Conservation (phyloP, 2,329 filamentous ascomycete genomes). For the Fusarium nisikadoi region DNA sequence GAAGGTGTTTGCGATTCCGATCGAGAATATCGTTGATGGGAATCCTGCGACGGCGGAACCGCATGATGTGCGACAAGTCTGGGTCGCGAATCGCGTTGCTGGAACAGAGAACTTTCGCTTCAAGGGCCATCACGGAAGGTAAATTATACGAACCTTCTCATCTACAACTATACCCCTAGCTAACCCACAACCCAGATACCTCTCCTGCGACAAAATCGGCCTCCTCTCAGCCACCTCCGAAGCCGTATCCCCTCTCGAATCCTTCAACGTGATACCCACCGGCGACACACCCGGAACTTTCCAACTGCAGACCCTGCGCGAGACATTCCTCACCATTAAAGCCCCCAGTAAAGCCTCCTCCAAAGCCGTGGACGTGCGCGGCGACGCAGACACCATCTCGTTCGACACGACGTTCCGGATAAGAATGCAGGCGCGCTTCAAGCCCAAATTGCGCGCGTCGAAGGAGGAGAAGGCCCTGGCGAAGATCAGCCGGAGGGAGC, state of each 20-base stretch:
- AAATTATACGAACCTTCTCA: constrained; percentile 47
- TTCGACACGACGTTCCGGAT: constrained; percentile 81
- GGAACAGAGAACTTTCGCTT: constrained; percentile 86
- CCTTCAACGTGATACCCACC: constrained; percentile 74
- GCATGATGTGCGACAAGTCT: constrained; percentile 95
- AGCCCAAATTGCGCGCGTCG: constrained; percentile 79
- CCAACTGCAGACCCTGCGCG: constrained; percentile 76
- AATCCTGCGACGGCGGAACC: constrained; percentile 89
- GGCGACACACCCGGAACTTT: constrained; percentile 77
- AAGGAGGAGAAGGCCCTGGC: constrained; percentile 87
- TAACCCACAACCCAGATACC: constrained; percentile 68
- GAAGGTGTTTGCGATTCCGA: constrained; percentile 80
- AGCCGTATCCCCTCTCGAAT: constrained; percentile 85
- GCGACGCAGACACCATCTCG: constrained; percentile 74
- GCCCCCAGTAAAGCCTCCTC: constrained; percentile 61
- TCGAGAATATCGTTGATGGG: constrained; percentile 90
- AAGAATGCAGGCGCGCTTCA: constrained; percentile 95
- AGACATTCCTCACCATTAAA: constrained; percentile 74
- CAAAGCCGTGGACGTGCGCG: constrained; percentile 74
- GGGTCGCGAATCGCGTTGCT: constrained; percentile 85
- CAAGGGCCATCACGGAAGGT: constrained; percentile 91
- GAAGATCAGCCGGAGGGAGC: constrained; percentile 86
- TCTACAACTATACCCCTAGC: not conserved
- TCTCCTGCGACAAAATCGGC: constrained; percentile 87
- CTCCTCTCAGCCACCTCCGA: constrained; percentile 80